Evolutionary conservation across 2,329 filamentous ascomycete species (phyloP).

Genomic region (Fusarium sp.): DNA sequence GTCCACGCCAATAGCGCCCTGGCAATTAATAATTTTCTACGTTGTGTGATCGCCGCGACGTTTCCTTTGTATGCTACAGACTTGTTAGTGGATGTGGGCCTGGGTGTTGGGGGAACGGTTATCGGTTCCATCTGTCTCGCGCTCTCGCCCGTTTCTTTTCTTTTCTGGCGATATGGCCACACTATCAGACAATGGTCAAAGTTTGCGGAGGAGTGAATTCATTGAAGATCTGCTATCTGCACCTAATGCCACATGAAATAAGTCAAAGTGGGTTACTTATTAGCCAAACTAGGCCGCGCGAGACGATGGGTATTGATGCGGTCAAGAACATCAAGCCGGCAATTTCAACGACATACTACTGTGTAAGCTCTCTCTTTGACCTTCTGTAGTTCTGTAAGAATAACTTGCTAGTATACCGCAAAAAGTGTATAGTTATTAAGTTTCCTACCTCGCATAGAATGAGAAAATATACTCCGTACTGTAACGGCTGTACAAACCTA

Average conservation of each 20-base stretch:
- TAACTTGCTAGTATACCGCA: background rate
- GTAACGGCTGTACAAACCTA: no score
- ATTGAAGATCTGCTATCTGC: accelerated
- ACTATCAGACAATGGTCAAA: background rate
- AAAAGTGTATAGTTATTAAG: no score
- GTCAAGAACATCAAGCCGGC: background rate
- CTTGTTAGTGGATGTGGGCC: background rate
- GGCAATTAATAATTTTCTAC: background rate
- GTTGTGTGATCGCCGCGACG: background rate
- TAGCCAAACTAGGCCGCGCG: accelerated
- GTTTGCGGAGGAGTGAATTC: background rate
- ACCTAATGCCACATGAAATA: accelerated
- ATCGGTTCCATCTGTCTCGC: background rate
- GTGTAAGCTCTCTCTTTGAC: accelerated
- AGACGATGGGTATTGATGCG: no score
- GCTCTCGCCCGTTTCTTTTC: background rate
- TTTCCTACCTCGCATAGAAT: background rate
- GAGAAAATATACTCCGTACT: background rate
- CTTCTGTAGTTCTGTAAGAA: accelerated
- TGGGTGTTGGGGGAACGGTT: background rate
- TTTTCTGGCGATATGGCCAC: background rate
- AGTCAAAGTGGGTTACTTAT: accelerated
- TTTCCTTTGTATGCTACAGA: background rate
- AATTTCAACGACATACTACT: no score
- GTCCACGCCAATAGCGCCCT: background rate